phyloP scores from a whole-genome alignment of 129 eudicot species.

The Silybum marianum region DNA sequence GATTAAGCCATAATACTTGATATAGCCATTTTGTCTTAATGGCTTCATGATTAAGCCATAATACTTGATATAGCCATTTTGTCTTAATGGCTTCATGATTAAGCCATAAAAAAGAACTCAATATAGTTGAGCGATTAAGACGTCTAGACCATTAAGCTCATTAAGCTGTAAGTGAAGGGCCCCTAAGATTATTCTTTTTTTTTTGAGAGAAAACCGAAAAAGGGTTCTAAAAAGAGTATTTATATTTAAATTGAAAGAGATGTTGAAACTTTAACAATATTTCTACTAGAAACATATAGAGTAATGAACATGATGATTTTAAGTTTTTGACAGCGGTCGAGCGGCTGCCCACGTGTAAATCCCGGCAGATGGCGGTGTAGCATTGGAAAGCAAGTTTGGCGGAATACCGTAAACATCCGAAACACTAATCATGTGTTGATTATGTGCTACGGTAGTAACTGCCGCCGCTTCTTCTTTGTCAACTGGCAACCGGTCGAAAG shows the following conservation, averaged over 20 bases:
- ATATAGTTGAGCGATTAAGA: too few species aligned
- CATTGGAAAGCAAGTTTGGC: slow-evolving; percentile 41
- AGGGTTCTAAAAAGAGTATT: not conserved
- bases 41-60: too few species aligned
- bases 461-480: slow-evolving; percentile 42
- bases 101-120: too few species aligned
- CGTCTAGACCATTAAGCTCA: too few species aligned
- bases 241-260: not conserved
- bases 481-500: slow-evolving; percentile 56
- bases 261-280: not conserved
- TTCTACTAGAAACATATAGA: slow-evolving; percentile 4
- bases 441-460: slow-evolving; percentile 16
- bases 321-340: slow-evolving; percentile 38
- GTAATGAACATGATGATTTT: not conserved
- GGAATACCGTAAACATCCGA: slow-evolving; percentile 53
- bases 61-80: too few species aligned
- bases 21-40: too few species aligned
- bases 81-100: too few species aligned
- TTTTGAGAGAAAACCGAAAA: too few species aligned
- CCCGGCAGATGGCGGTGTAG: slow-evolving; percentile 32
- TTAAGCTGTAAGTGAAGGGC: too few species aligned
- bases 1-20: too few species aligned
- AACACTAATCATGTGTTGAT: slow-evolving; percentile 40
- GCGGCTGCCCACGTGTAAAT: slow-evolving; percentile 54
- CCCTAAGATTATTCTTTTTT: too few species aligned